phyloP scores from a whole-genome alignment of 176 grass and related monocot genomes.

The Aegilops tauschii region DNA sequence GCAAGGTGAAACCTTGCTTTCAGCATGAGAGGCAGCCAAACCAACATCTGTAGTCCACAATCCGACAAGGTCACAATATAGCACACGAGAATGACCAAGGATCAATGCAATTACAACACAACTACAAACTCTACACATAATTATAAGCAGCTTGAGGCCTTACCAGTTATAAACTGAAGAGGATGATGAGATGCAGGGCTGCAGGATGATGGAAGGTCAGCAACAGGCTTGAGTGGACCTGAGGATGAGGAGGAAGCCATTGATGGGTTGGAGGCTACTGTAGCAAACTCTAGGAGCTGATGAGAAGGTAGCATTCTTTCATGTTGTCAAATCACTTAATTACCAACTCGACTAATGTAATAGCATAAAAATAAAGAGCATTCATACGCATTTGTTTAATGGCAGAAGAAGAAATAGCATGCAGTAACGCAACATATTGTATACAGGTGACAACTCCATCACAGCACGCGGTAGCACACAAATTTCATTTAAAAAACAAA shows the following conservation, averaged over 20 bases:
- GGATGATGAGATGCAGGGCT: neutral
- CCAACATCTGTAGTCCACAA: neutral
- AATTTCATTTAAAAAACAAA: neutral
- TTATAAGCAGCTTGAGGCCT: slow-evolving; percentile 1
- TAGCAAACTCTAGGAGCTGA: neutral
- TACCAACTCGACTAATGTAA: neutral
- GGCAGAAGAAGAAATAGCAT: neutral
- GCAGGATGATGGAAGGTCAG: neutral
- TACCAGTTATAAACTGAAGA: neutral
- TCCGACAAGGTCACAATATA: neutral
- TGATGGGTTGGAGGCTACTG: neutral
- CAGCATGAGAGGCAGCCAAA: neutral
- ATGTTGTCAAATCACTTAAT: neutral
- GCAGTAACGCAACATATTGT: neutral
- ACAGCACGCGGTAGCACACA: neutral
- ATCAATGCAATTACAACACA: neutral
- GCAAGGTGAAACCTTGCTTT: neutral
- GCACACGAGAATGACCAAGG: neutral
- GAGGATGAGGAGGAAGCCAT: neutral
- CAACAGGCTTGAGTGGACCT: neutral
- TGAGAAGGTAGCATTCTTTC: neutral
- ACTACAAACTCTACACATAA: neutral
- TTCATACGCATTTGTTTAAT: neutral
- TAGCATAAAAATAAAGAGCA: neutral
- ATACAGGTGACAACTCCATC: neutral